phyloP scores from a whole-genome alignment of 305 asterid species.

The Nicotiana rustica region DNA sequence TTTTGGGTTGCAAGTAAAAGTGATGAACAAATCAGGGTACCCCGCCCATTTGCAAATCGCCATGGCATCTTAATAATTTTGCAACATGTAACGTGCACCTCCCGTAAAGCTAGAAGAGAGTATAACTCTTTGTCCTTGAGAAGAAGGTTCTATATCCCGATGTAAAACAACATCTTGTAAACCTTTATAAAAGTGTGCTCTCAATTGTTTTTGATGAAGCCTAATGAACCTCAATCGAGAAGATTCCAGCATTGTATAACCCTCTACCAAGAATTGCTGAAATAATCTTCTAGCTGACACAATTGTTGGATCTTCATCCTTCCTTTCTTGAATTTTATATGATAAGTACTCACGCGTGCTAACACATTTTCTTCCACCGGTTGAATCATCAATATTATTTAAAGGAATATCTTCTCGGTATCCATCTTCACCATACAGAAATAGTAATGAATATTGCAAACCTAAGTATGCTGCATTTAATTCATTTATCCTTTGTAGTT shows the following conservation, averaged over 20 bases:
- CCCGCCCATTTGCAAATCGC: too few species aligned
- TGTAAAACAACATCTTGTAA: not conserved
- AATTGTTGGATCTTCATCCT: not conserved
- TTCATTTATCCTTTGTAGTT: not conserved
- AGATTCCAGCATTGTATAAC: not conserved
- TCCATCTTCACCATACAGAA: not conserved
- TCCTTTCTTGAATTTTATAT: not conserved
- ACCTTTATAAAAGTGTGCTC: not conserved
- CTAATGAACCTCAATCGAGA: not conserved
- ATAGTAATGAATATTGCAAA: not conserved
- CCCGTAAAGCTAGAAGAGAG: too few species aligned
- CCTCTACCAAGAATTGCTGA: not conserved
- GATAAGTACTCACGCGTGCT: too few species aligned
- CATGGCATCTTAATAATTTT: too few species aligned
- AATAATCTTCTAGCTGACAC: not conserved
- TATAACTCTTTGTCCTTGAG: too few species aligned
- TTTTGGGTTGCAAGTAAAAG: not conserved
- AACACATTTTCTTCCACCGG: too few species aligned
- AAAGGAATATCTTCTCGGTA: not conserved
- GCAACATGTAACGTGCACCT: too few species aligned
- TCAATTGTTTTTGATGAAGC: not conserved
- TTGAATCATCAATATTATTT: not conserved
- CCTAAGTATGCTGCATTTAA: not conserved
- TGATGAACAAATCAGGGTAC: not conserved
- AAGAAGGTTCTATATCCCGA: not conserved